phyloP scores from a whole-genome alignment of 257 asterid species.

The Salvia hispanica region DNA sequence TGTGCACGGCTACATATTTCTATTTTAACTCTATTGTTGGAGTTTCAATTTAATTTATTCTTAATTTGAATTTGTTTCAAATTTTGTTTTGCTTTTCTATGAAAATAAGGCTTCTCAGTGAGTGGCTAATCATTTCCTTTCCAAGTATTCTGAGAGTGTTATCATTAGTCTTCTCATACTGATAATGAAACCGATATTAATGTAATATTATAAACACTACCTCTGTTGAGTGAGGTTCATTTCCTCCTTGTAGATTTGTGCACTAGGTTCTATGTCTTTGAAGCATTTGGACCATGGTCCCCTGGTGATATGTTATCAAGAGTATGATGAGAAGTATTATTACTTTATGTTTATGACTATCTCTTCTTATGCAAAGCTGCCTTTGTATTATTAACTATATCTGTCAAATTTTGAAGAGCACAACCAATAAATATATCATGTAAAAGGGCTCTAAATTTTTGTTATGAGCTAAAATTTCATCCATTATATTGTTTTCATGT shows the following conservation, averaged over 20 bases:
- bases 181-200: conserved; percentile 20
- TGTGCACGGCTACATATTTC: conserved; percentile 7
- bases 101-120: background rate
- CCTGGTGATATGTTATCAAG: conserved; percentile 20
- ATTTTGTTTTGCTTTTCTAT: background rate
- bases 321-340: conserved; percentile 21
- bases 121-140: background rate
- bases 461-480: conserved; percentile 26
- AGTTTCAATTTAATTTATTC: conserved; percentile 3
- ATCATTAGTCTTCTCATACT: background rate
- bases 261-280: background rate
- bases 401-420: conserved; percentile 11
- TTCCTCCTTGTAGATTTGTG: background rate
- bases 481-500: conserved; percentile 21
- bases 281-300: conserved; percentile 18
- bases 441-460: conserved; percentile 17
- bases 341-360: background rate
- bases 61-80: too few species aligned
- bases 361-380: too few species aligned
- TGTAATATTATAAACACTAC: background rate
- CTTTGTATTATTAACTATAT: conserved; percentile 5
- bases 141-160: conserved; percentile 6
- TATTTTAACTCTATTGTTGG: conserved; percentile 23
- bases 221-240: conserved; percentile 12
- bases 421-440: conserved; percentile 15